phyloP scores from a whole-genome alignment of 1,139 yeast genomes.

The Saccharomyces uvarum region DNA sequence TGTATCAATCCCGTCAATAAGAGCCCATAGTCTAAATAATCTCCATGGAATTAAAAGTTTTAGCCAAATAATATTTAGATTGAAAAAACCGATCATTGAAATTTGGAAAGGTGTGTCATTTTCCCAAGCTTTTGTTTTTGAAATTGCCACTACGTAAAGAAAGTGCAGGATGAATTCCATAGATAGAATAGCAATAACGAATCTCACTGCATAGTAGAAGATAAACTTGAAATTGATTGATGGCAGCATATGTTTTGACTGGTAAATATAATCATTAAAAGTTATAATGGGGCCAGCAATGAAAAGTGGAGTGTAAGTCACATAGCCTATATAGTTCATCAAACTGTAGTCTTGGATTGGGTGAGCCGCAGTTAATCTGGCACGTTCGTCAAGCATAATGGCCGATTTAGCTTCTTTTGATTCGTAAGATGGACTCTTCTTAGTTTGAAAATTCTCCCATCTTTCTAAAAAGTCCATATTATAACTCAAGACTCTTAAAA shows the following conservation, averaged over 20 bases:
- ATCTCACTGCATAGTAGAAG: slow-evolving; percentile 54
- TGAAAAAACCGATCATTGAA: slow-evolving; percentile 88
- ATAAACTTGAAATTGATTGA: slow-evolving; percentile 50
- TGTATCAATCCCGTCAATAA: slow-evolving; percentile 85
- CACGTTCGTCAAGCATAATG: slow-evolving; percentile 45
- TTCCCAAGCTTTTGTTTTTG: slow-evolving; percentile 78
- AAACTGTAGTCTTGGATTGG: slow-evolving; percentile 51
- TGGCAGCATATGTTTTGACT: slow-evolving; percentile 40
- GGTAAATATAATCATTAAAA: slow-evolving; percentile 83
- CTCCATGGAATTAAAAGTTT: slow-evolving; percentile 93
- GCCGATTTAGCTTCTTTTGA: slow-evolving; percentile 24
- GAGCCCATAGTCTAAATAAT: slow-evolving; percentile 82
- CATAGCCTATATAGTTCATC: slow-evolving; percentile 62
- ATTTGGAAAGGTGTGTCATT: slow-evolving; percentile 87
- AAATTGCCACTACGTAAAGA: slow-evolving; percentile 87
- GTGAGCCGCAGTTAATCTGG: slow-evolving; percentile 60
- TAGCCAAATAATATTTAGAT: slow-evolving; percentile 84
- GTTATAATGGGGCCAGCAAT: slow-evolving; percentile 92
- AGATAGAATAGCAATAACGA: slow-evolving; percentile 62
- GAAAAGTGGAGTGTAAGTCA: slow-evolving; percentile 78
- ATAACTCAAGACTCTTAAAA: slow-evolving; percentile 75
- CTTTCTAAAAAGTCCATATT: slow-evolving; percentile 65
- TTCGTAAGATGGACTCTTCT: slow-evolving; percentile 5
- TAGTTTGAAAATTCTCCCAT: slow-evolving; percentile 23
- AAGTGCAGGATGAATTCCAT: slow-evolving; percentile 86